Base-by-base conservation (phyloP, 805 yeast species). In the Phaffomyces opuntiae region DNA sequence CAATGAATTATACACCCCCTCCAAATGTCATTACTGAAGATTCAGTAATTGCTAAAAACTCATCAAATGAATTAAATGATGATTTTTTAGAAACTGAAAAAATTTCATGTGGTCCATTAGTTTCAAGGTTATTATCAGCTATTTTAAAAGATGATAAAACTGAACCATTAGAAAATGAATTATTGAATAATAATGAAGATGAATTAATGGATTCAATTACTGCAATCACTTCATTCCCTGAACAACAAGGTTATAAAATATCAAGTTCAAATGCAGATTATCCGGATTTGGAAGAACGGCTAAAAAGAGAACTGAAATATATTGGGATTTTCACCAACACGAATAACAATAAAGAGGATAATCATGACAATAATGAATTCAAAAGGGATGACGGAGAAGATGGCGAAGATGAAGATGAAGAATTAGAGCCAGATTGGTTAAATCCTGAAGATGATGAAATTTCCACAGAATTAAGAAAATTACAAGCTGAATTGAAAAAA, bases 371-470 rank as follows among this genome's bases (percentile, higher is more conserved):
- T 17, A 60, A 57, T 29, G 31, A 29, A 29, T 29, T 29, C 5
- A 29, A 29, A 11, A 29, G 31, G 39, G 48, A 45, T 12, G 52
- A 49, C 34, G 50, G 51, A 3, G 62, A 60, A 39, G 52, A 38
- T 14, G 53, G 45, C 1, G 37, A 39, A 4, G 51, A 45, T 25
- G 62, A 55, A 32, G 58, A 52, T 29, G 45, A 39, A 16, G 59
- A 53, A 17, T 53, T 53, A 29, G 70, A 67, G 29, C 67, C 73
- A 12, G 69, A 70, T 49, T 90, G 97, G 97, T 66, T 83, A 13
- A 73, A 74, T 42, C 77, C 85, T 47, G 96, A 93, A 59, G 99
- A 93, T 63, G 99, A 93, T 65, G 98, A 93, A 64, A 78, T 93
- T 5, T 83, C 95, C 50, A 80, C 83, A 1, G 97, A 91, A 59